Base-by-base conservation (phyloP, 2,329 filamentous ascomycete species). In the Didymella sp. region DNA sequence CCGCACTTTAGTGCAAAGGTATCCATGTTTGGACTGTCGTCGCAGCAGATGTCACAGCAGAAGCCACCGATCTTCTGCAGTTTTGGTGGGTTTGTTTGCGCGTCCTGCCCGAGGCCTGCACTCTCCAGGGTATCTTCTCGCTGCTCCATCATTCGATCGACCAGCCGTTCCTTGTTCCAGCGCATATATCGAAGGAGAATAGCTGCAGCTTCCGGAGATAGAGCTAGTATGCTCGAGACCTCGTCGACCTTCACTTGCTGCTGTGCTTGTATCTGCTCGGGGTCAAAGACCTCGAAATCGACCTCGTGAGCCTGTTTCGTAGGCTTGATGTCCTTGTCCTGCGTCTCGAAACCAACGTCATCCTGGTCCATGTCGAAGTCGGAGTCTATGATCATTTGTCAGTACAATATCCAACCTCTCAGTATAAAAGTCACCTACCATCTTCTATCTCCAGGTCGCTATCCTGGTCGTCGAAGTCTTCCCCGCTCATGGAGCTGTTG, bases 111-210 rank as follows among this genome's bases (percentile, higher is more conserved):
- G 27, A 99, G 79, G 0, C 95, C 95, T 13, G 94, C 93, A 59
- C 87, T 88, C 69, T 96, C 92, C 30, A 98, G 80, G 2, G 95
- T 86, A 70, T 89, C 86, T 57, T 90, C 87, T 3, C 90, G 87
- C 47, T 86, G 85, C 63, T 99, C 94, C 93, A 99, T 97, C 77
- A 98, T 98, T 62, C 92, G 88, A 71, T 99, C 95, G 55, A 98
- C 93, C 65, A 99, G 77, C 35, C 91, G 88, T 74, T 99, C 95
- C 76, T 96, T 95, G 77, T 98, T 98, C 95, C 95, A 99, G 71
- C 92, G 86, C 67, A 91, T 91, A 77, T 95, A 86, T 43, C 95
- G 89, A 58, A 99, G 81, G 37, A 99, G 82, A 50, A 99, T 97
- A 22, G 93, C 94, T 0, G 91, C 88, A 61, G 95, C 91, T 77